phyloP scores from a whole-genome alignment of 78 protist species.

The Capsaspora owczarzaki region DNA sequence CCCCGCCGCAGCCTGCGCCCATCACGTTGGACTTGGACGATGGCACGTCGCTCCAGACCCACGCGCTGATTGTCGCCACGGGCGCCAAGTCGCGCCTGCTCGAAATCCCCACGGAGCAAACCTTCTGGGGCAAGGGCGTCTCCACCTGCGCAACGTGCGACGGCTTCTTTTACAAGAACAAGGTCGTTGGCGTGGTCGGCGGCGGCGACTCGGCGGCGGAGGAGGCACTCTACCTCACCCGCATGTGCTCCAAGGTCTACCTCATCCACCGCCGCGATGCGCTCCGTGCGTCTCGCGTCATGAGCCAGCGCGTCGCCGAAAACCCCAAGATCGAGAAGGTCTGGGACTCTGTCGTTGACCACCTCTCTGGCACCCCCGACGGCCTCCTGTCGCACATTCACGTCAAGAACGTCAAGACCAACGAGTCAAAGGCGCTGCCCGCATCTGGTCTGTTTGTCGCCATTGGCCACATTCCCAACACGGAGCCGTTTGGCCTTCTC shows the following conservation, averaged over 20 bases:
- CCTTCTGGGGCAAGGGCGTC: conserved; percentile 59
- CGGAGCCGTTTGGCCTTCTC: conserved; percentile 60
- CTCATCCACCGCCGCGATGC: conserved; percentile 64
- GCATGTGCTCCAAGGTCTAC: conserved; percentile 43
- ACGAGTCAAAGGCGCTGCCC: not conserved
- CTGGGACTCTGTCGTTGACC: conserved; percentile 49
- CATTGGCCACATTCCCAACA: conserved; percentile 83
- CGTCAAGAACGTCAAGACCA: conserved; percentile 15
- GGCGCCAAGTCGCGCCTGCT: conserved; percentile 65
- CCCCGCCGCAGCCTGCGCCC: not conserved
- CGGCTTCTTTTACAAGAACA: conserved; percentile 49
- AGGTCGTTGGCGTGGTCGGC: conserved; percentile 69
- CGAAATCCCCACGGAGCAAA: conserved; percentile 37
- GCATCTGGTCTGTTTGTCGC: conserved; percentile 72
- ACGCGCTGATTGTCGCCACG: conserved; percentile 62
- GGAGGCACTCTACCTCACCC: conserved; percentile 76
- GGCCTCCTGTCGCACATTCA: conserved; percentile 5
- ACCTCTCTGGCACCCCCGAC: too few relatives aligned
- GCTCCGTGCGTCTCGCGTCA: conserved; percentile 71
- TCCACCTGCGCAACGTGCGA: conserved; percentile 84
- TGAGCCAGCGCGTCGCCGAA: conserved; percentile 46
- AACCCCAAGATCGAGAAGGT: conserved; percentile 54
- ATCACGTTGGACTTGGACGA: not conserved
- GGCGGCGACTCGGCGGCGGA: conserved; percentile 83
- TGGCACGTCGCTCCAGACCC: conserved; percentile 6